A percentile compares a stretch with the other conserved stretches of the same genome.
Evolutionary conservation across 1,139 yeast species (phyloP).

Genomic region (Kodamaea fungicola): DNA sequence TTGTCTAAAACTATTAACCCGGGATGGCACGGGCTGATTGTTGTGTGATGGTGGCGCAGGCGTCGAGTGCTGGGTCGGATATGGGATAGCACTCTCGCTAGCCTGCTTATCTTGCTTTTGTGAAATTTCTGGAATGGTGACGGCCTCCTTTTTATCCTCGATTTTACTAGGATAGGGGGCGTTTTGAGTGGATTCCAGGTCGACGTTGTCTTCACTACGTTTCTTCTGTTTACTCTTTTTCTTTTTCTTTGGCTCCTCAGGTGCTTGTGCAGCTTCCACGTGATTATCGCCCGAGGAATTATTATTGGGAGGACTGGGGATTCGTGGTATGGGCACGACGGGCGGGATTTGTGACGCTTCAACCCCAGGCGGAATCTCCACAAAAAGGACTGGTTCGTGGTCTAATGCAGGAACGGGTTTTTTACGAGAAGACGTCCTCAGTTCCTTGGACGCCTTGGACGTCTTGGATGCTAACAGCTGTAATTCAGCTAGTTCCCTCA

Average conservation of each 20-base stretch:
- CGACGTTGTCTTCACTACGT: slow-evolving; percentile 2
- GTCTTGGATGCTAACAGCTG: background rate
- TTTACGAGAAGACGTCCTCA: background rate
- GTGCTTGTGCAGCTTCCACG: background rate
- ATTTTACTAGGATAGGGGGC: background rate
- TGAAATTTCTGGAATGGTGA: background rate
- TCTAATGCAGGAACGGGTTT: background rate
- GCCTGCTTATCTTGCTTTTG: background rate
- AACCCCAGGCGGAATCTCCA: slow-evolving; percentile 1
- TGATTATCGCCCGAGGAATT: background rate
- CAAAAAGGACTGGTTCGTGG: background rate
- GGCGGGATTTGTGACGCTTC: slow-evolving; percentile 2
- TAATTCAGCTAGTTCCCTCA: background rate
- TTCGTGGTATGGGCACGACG: slow-evolving; percentile 2
- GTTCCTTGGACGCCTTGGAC: background rate
- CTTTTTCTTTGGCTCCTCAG: slow-evolving; percentile 1
- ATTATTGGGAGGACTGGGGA: background rate
- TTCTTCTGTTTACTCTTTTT: background rate
- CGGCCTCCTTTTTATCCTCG: background rate
- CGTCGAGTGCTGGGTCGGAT: too few relatives aligned
- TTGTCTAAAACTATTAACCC: background rate
- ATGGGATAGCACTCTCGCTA: background rate
- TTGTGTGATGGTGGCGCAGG: too few relatives aligned
- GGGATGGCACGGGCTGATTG: background rate
- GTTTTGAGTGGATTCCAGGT: background rate